Base-by-base conservation (phyloP, 2,329 filamentous ascomycete species). In the Fusarium sp. region DNA sequence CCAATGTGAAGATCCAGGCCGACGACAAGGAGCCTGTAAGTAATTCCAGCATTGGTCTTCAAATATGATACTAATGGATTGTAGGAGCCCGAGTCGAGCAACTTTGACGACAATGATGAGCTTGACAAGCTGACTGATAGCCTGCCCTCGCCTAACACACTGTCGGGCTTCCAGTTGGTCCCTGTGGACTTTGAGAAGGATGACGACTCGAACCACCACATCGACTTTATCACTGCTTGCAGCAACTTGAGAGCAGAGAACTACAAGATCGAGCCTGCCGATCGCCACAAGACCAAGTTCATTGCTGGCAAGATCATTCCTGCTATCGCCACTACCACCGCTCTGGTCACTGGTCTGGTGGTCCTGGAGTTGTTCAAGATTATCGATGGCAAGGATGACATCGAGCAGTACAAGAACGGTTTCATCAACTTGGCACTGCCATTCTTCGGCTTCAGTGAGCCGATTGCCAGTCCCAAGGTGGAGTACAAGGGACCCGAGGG, bases 281-380 rank as follows among this genome's bases (percentile, higher is more conserved):
- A 99, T 78, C 89, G 94, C 67, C 96, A 98, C 87, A 97, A 96
- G 90, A 99, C 95, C 67, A 99, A 99, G 86, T 98, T 99, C 82
- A 99, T 99, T 79, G 97, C 96, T 34, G 96, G 96, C 80, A 99
- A 99, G 89, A 99, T 99, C 74, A 99, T 99, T 72, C 96, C 96
- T 23, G 96, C 96, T 47, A 99, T 99, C 81, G 96, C 96, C 46
- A 99, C 96, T 4, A 98, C 96, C 0, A 99, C 96, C 3, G 95
- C 96, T 4, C 86, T 99, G 62, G 95, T 98, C 12, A 99, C 96
- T 3, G 96, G 96, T 62, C 87, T 99, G 47, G 94, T 99, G 56
- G 88, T 97, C 15, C 85, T 99, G 47, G 96, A 99, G 84, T 84
- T 98, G 50, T 98, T 94, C 91, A 99, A 99, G 89, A 89, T 99